A percentile compares a stretch with the other conserved stretches of the same genome.
These are phyloP conservation scores for Ceratocystiopsis sp. DNA, from an alignment of 2,329 filamentous ascomycete species.

Conservation along the genomic window DNA sequence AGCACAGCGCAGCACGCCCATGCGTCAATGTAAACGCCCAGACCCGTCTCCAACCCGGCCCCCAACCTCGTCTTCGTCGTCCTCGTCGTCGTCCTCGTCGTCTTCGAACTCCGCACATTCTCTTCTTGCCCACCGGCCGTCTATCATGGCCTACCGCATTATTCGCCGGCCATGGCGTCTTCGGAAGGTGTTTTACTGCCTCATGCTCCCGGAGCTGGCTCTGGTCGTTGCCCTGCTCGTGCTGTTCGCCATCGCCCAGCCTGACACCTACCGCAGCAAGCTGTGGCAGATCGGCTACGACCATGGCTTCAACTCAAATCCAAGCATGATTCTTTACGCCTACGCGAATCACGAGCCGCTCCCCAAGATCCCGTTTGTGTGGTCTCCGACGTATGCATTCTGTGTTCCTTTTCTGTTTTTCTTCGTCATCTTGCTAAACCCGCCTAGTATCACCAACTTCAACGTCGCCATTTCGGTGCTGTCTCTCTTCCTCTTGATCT, in stretches of 20 bases:
- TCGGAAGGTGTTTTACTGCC: slow-evolving; percentile 39
- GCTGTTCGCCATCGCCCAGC: slow-evolving; percentile 56
- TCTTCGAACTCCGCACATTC: too few relatives aligned
- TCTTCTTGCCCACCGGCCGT: too few relatives aligned
- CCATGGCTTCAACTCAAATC: slow-evolving; percentile 58
- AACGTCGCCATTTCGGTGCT: slow-evolving; percentile 64
- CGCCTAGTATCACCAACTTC: slow-evolving; percentile 49
- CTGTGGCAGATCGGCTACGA: slow-evolving; percentile 58
- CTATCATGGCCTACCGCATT: slow-evolving; percentile 31
- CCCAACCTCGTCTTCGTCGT: too few relatives aligned
- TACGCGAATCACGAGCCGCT: slow-evolving; percentile 53
- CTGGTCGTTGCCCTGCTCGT: slow-evolving; percentile 49
- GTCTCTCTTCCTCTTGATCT: slow-evolving; percentile 57
- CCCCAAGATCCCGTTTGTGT: slow-evolving; percentile 49
- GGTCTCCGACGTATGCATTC: slow-evolving; percentile 50
- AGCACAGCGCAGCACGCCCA: too few relatives aligned
- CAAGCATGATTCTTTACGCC: slow-evolving; percentile 51
- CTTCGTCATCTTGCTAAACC: background rate
- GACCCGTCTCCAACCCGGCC: too few relatives aligned
- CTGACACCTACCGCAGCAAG: slow-evolving; percentile 52
- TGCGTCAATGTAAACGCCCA: too few relatives aligned
- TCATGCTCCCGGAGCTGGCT: slow-evolving; percentile 49
- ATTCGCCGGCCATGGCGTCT: slow-evolving; percentile 42
- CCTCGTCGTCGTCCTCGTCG: too few relatives aligned
- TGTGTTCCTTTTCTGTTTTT: background rate